Evolutionary conservation across 2,329 filamentous ascomycete species (phyloP), one percentile per base, ranked within the genome.

Genomic region (Teratosphaeria viscida): DNA sequence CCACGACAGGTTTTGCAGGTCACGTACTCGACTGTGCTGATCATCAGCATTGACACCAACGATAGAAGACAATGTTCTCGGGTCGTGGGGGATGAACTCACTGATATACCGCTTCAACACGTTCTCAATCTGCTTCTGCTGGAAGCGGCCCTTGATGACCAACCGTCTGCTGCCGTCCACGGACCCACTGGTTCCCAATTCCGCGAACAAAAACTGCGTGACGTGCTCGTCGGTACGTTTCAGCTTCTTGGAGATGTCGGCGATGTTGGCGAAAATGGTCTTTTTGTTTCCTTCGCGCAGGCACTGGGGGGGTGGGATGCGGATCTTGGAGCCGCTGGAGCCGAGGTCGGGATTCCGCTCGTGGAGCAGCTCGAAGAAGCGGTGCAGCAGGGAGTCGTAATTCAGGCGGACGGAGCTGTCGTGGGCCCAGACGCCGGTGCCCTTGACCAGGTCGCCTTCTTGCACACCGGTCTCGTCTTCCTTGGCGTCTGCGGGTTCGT

Each of bases 221-320:
- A 99, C 72, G 66, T 74, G 94, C 78, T 99, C 94, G 73, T 97
- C 92, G 64, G 89, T 92, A 76, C 94, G 86, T 86, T 99, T 99
- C 92, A 99, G 97, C 71, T 92, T 86, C 84, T 96, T 96, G 84
- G 91, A 95, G 72, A 99, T 97, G 75, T 99, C 94, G 74, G 90
- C 85, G 73, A 99, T 94, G 81, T 99, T 99, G 81, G 92, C 94
- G 72, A 99, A 99, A 72, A 99, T 96, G 64, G 94, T 99, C 87
- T 95, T 95, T 85, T 96, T 95, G 86, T 99, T 99, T 75, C 94
- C 94, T 91, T 99, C 94, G 79, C 94, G 92, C 73, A 97, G 85
- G 79, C 94, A 97, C 81, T 99, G 94, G 56, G 94, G 94, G 57
- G 94, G 94, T 57, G 94, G 94, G 68, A 99, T 99, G 85, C 97